These are phyloP conservation scores for Rhodotorula sp. DNA, from an alignment of 1,284 basidiomycete genomes.

Conservation along the genomic window DNA sequence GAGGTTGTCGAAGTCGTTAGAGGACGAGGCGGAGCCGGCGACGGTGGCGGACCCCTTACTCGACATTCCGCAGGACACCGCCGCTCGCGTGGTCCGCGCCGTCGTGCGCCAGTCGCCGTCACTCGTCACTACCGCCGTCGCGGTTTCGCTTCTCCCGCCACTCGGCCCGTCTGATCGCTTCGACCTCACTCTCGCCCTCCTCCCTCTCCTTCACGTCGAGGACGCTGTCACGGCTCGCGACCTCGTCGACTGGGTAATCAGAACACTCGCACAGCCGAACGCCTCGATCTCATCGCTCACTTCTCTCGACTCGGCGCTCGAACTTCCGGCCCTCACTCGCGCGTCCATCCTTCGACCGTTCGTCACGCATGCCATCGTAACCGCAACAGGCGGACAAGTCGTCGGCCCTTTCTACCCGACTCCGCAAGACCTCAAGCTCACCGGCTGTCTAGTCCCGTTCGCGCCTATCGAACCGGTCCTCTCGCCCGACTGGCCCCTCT, in stretches of 20 bases:
- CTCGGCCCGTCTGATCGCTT: not conserved
- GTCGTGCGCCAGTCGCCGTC: not conserved
- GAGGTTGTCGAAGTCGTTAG: constrained; percentile 16
- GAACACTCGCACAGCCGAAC: constrained; percentile 22
- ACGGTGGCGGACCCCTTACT: constrained; percentile 16
- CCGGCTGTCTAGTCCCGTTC: constrained; percentile 44
- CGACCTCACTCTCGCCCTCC: not conserved
- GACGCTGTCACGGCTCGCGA: constrained; percentile 50
- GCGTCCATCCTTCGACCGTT: constrained; percentile 51
- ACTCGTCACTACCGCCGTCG: not conserved
- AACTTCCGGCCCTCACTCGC: constrained; percentile 7
- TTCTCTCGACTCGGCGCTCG: constrained; percentile 10
- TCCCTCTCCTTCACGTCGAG: constrained; percentile 37
- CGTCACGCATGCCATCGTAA: constrained; percentile 48
- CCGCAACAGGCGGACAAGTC: constrained; percentile 45
- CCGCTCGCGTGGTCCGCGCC: not conserved
- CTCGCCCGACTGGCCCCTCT: constrained; percentile 66
- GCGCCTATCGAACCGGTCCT: constrained; percentile 61
- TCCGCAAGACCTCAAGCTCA: constrained; percentile 50
- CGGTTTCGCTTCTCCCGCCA: constrained; percentile 11
- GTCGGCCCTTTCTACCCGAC: constrained; percentile 47
- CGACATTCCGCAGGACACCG: not conserved
- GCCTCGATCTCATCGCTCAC: constrained; percentile 18
- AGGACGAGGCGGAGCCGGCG: constrained; percentile 12
- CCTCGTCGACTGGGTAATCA: constrained; percentile 47